phyloP scores from a whole-genome alignment of 306 rosid species.

The Chamaecrista fasciculata region DNA sequence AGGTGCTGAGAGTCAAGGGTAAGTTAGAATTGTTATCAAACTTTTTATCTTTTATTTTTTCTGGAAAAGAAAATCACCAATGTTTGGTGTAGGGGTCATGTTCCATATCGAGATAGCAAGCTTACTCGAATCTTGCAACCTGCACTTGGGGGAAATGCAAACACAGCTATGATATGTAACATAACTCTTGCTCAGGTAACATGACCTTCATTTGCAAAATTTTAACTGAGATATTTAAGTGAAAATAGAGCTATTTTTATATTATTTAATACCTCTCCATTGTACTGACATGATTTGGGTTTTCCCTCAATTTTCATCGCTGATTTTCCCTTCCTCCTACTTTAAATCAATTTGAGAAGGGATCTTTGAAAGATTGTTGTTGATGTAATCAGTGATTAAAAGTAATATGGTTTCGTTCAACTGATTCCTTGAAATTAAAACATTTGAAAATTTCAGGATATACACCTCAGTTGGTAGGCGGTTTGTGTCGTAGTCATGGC shows the following conservation, averaged over 20 bases:
- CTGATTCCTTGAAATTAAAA: not conserved
- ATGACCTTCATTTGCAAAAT: slow-evolving; percentile 1
- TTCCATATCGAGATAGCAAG: slow-evolving; percentile 97
- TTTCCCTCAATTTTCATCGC: slow-evolving; percentile 5
- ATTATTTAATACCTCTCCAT: slow-evolving; percentile 4
- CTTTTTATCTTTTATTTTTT: slow-evolving; percentile 13
- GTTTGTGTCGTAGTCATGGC: too few species aligned
- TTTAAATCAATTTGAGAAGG: not conserved
- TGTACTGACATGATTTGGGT: not conserved
- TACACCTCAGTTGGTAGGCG: not conserved
- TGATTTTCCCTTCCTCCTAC: not conserved
- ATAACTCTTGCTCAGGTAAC: slow-evolving; percentile 88
- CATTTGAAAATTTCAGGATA: not conserved
- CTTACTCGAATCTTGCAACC: slow-evolving; percentile 96
- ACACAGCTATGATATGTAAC: slow-evolving; percentile 93
- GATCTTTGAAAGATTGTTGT: not conserved
- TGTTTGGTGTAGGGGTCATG: slow-evolving; percentile 76
- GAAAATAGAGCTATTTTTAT: slow-evolving; percentile 8
- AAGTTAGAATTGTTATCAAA: slow-evolving; percentile 34
- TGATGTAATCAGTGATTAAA: slow-evolving; percentile 1
- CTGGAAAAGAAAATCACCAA: slow-evolving; percentile 7
- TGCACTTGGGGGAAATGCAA: slow-evolving; percentile 95
- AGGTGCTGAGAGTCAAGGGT: slow-evolving; percentile 99
- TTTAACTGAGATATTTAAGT: slow-evolving; percentile 4
- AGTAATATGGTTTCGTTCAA: not conserved